Evolutionary conservation across 164 flowering plant genomes (phyloP), one percentile per base, ranked within the genome.

Genomic region (Euptelea pleiosperma): DNA sequence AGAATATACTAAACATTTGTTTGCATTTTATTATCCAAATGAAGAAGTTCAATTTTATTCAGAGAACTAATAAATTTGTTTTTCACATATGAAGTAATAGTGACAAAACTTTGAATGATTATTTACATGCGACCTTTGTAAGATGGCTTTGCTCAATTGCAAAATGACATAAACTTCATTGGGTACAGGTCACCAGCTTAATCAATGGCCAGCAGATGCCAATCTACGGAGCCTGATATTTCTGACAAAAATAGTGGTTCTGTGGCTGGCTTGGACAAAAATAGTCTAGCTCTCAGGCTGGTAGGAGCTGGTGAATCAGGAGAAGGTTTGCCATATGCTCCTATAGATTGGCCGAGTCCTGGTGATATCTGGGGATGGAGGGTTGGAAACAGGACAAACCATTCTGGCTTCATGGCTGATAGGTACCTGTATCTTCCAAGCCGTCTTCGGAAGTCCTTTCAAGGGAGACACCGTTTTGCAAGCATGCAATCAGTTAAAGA

Each of bases 311-410:
- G 75, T 18, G 73, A 66, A 29, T 42, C 69, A 6, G 96, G 96
- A 35, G 76, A 68, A 61, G 98, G 96, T 39, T 67, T 82, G 48
- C 98, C 98, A 3, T 89, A 85, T 79, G 98, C 98, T 45, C 98
- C 98, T 34, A 56, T 45, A 19, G 61, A 87, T 71, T 92, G 82
- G 84, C 98, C 95, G 26, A 64, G 64, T 29, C 82, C 74, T 0
- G 98, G 98, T 53, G 96, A 92, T 70, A 71, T 6, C 1, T 92
- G 96, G 96, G 29, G 43, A 11, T 92, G 96, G 98, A 82, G 60
- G 65, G 93, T 76, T 18, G 96, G 96, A 39, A 73, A 19, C 57
- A 80, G 96, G 75, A 62, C 66, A 37, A 57, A 74, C 26, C 1
- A 5, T 19, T 47, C 67, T 44, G 95, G 95, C 0, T 69, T 62